Conservation (phyloP, 1,139 yeast species). For the Kurtzmaniella quercitrusa region DNA sequence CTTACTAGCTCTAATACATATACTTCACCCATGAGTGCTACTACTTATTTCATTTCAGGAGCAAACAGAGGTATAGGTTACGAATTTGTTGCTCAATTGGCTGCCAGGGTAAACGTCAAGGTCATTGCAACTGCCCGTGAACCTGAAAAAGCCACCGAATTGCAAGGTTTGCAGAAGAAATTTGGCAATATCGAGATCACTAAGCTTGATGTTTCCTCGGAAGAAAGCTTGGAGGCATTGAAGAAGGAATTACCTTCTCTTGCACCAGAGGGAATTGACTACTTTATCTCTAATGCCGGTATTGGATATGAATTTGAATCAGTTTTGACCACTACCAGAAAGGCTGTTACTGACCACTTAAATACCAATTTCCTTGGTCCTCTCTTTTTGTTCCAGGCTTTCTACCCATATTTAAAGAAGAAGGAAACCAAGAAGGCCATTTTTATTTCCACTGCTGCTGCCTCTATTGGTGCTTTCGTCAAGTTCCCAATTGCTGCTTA, state of each 20-base stretch:
- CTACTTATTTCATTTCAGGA: constrained; percentile 19
- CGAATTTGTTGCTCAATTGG: constrained; percentile 10
- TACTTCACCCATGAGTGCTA: too few species aligned
- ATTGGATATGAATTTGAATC: constrained; percentile 5
- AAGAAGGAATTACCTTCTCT: constrained; percentile 2
- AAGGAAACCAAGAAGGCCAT: constrained; percentile 18
- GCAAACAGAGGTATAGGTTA: constrained; percentile 21
- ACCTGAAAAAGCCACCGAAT: constrained; percentile 11
- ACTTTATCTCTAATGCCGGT: constrained; percentile 17
- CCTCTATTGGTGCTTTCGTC: constrained; percentile 14
- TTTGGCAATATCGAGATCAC: constrained; percentile 4
- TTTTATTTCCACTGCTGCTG: constrained; percentile 21
- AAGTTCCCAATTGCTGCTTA: constrained; percentile 7
- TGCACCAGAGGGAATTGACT: constrained; percentile 10
- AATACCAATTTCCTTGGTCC: constrained; percentile 27
- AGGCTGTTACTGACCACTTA: constrained; percentile 16
- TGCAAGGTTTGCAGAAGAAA: constrained; percentile 1
- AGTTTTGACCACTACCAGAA: constrained; percentile 7
- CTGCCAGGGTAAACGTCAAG: constrained; percentile 7
- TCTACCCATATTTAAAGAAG: constrained; percentile 5
- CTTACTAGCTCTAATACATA: too few species aligned
- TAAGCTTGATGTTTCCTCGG: constrained; percentile 5
- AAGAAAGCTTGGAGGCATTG: constrained; percentile 5
- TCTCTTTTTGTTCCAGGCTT: constrained; percentile 20
- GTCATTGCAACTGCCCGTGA: constrained; percentile 18